Conservation (phyloP, 768 basidiomycete species). For the Aureoboletus auriporus region DNA sequence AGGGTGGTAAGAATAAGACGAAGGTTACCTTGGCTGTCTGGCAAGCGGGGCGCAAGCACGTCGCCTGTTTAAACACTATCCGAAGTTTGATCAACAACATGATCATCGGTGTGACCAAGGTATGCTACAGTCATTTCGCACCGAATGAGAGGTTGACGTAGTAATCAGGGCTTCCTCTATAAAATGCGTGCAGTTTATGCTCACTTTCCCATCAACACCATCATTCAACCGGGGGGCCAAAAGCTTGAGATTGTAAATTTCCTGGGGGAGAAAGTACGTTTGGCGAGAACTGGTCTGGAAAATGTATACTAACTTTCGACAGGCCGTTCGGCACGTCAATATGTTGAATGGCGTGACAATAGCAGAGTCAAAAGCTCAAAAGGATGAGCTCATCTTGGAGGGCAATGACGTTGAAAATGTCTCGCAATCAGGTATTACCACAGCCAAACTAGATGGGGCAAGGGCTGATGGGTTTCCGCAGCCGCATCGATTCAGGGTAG, state of each 20-base stretch:
- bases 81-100: conserved; percentile 95
- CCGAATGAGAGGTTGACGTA: conserved; percentile 4
- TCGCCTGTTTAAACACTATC: conserved; percentile 96
- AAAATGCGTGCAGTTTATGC: conserved; percentile 99
- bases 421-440: conserved; percentile 80
- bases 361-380: conserved; percentile 84
- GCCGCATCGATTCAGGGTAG: conserved; percentile 96
- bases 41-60: conserved; percentile 98
- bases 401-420: conserved; percentile 97
- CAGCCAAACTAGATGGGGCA: neutral
- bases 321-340: conserved; percentile 88
- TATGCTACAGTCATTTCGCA: conserved; percentile 21
- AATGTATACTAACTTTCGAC: neutral
- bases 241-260: conserved; percentile 92
- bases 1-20: conserved; percentile 58
- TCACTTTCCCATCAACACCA: conserved; percentile 99
- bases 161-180: conserved; percentile 89
- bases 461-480: conserved; percentile 25
- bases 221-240: conserved; percentile 73
- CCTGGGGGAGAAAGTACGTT: conserved; percentile 82
- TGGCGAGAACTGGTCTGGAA: neutral
- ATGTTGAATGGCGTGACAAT: conserved; percentile 90
- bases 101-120: conserved; percentile 96
- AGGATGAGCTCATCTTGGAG: conserved; percentile 91
- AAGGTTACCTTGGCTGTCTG: conserved; percentile 92